Base-by-base conservation (phyloP, 2,329 filamentous ascomycete genomes). In the Polychaeton citri region DNA sequence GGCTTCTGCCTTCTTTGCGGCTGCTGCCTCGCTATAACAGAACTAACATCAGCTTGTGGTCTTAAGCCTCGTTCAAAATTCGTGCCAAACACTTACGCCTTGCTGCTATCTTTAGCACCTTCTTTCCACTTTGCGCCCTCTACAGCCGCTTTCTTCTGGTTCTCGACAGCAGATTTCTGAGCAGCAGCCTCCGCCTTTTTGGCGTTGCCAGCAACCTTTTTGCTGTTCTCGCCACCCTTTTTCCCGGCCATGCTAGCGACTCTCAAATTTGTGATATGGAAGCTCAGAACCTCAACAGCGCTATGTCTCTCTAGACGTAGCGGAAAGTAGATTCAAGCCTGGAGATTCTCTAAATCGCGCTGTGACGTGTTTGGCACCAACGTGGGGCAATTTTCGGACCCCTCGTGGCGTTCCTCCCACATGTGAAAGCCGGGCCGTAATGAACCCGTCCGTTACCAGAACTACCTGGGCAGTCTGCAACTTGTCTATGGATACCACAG, bases 181-280 rank as follows among this genome's bases (percentile, higher is more conserved):
- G 83, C 81, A 1, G 86, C 88, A 3, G 76, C 79, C 33, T 95
- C 86, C 43, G 86, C 86, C 70, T 98, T 96, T 63, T 85, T 74
- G 43, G 87, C 86, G 60, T 95, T 85, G 45, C 88, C 90, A 6
- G 79, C 75, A 2, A 65, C 85, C 68, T 96, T 96, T 65, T 94
- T 96, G 59, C 71, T 80, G 63, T 81, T 85, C 44, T 92, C 86
- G 36, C 66, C 63, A 40, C 47, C 60, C 53, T 82, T 87, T 62
- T 82, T 84, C 49, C 71, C 72, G 19, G 69, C 79, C 81, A 87
- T 87, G 45, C 46, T 65, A 16, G 17, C 8, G 21, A 8, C 8
- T 26, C 21, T n/a, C n/a, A n/a, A n/a, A n/a, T n/a, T n/a, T n/a
- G n/a, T n/a, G n/a, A n/a, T n/a, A n/a, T n/a, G n/a, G n/a, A n/a